phyloP scores from a whole-genome alignment of 2,329 filamentous ascomycete species.

The Fusarium solani-melongenae region DNA sequence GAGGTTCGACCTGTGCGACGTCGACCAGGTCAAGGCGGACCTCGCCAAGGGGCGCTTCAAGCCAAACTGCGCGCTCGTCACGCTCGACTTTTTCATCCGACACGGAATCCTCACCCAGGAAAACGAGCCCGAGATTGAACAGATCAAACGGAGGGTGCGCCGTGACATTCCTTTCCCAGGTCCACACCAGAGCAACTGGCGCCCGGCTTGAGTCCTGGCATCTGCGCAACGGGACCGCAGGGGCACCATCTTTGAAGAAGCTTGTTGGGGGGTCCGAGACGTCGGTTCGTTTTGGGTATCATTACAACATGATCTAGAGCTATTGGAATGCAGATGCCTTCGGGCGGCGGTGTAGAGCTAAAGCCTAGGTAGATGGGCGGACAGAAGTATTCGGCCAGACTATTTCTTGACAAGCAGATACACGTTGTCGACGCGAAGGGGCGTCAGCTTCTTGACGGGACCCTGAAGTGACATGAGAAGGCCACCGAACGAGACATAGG shows the following conservation, averaged over 20 bases:
- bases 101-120: constrained; percentile 82
- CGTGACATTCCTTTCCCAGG: constrained; percentile 84
- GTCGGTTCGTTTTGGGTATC: constrained; percentile 40
- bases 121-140: constrained; percentile 81
- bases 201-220: constrained; percentile 15
- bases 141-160: constrained; percentile 81
- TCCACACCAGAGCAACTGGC: constrained; percentile 60
- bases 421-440: constrained; percentile 90
- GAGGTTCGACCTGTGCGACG: constrained; percentile 79
- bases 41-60: constrained; percentile 84
- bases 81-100: constrained; percentile 90
- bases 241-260: constrained; percentile 7
- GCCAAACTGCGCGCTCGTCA: constrained; percentile 86
- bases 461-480: constrained; percentile 91
- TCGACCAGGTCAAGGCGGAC: constrained; percentile 79
- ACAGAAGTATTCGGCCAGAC: constrained; percentile 21
- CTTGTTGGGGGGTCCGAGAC: constrained; percentile 12
- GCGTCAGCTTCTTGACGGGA: constrained; percentile 94
- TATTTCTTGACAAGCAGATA: constrained; percentile 96
- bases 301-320: constrained; percentile 35
- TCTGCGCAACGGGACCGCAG: not conserved
- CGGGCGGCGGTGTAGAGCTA: constrained; percentile 12
- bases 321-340: constrained; percentile 26
- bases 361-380: constrained; percentile 17
- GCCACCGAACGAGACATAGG: constrained; percentile 93